phyloP scores from a whole-genome alignment of 139 green algal genomes.

The Chlorella sp. region DNA sequence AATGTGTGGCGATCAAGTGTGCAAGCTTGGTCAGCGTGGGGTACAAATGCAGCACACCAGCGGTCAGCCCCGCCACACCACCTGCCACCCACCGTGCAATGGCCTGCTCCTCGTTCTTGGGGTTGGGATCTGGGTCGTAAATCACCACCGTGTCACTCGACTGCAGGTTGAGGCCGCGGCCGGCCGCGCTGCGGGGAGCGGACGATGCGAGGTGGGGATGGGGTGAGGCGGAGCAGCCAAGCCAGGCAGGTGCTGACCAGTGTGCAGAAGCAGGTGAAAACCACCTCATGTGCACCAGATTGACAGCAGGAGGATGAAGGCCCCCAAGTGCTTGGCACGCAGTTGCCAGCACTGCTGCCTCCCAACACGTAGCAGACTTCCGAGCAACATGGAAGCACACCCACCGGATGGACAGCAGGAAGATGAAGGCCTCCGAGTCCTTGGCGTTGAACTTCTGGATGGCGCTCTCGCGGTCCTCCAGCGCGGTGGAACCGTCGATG shows the following conservation, averaged over 20 bases:
- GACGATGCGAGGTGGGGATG: conserved; percentile 79
- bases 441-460: conserved; percentile 94
- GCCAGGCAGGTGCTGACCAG: too few relatives aligned
- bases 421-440: conserved; percentile 89
- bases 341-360: too few relatives aligned
- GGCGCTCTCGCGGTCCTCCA: conserved; percentile 79
- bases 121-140: conserved; percentile 98
- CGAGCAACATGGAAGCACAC: background rate
- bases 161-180: conserved; percentile 95
- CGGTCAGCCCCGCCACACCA: background rate
- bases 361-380: too few relatives aligned
- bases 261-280: too few relatives aligned
- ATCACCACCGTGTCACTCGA: conserved; percentile 96
- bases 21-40: background rate
- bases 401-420: conserved; percentile 92
- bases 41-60: background rate
- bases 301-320: conserved; percentile 96
- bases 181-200: conserved; percentile 92
- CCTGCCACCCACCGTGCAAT: conserved; percentile 73
- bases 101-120: conserved; percentile 99
- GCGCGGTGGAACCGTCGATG: conserved; percentile 87
- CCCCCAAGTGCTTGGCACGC: conserved; percentile 57
- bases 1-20: background rate
- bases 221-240: too few relatives aligned
- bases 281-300: conserved; percentile 73